Evolutionary conservation across 2,329 filamentous ascomycete species (phyloP), one percentile per base, ranked within the genome.

Genomic region (Aspergillus flavus): DNA sequence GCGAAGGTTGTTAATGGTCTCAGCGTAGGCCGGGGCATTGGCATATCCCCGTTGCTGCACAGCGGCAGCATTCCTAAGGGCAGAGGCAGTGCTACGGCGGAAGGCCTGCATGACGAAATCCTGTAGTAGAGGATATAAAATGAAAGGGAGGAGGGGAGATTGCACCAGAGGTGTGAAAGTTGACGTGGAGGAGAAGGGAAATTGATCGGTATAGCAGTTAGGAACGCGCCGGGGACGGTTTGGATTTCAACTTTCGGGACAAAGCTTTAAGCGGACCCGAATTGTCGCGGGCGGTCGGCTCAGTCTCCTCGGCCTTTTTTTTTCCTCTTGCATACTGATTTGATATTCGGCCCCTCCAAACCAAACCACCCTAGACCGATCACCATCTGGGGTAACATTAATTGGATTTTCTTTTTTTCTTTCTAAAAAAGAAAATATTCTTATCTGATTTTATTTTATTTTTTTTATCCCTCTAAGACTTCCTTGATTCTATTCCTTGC

Each of bases 1-100:
- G 82, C 93, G 91, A 76, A 98, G 88, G 86, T 98, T 98, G 76
- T 90, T 84, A 78, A 90, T 85, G 64, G 91, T 94, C 74, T 87
- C 80, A 71, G 89, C 81, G 79, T 94, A 94, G 67, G 87, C 87
- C 70, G 88, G 87, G 66, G 85, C 85, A 69, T 90, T 90, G 78
- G 90, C 89, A 85, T 96, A 96, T 72, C 85, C 82, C 79, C 93
- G 90, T 78, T 87, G 87, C 76, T 90, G 86, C 81, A 72, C 66
- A 63, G 72, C 69, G 71, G 88, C 84, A 85, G 87, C 81, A 82
- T 86, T 83, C 71, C 85, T 86, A 84, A 90, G 81, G 82, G 85
- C 89, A 83, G 86, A 89, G 84, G 85, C 86, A 81, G 87, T 82
- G 69, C 88, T 88, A 86, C 91, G 89, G 77, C 90, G 85, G 81